Conservation (phyloP, 192 early-diverging fungal genomes). For the Coemansia sp. region DNA sequence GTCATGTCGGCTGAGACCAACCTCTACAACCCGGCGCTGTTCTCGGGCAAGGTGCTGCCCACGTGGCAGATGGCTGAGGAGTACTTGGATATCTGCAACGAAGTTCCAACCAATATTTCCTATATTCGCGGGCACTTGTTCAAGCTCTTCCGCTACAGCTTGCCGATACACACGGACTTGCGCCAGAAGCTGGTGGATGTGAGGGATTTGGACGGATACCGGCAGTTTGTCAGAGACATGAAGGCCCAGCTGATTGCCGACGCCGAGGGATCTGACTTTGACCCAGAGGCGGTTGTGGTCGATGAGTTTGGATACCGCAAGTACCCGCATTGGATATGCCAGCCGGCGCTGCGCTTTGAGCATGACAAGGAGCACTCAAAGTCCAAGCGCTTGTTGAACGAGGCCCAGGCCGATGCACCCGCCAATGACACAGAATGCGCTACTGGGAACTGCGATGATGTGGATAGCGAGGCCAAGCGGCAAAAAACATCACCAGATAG, state of each 20-base stretch:
- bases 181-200: conserved; percentile 68
- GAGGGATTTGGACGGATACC: conserved; percentile 59
- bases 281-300: conserved; percentile 19
- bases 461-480: conserved; percentile 11
- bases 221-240: conserved; percentile 49
- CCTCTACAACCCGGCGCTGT: conserved; percentile 88
- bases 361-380: conserved; percentile 46
- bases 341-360: conserved; percentile 58
- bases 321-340: conserved; percentile 63
- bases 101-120: conserved; percentile 61
- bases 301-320: conserved; percentile 54
- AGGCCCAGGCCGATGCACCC: conserved; percentile 11
- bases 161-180: conserved; percentile 77
- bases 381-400: conserved; percentile 48
- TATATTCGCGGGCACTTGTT: conserved; percentile 88
- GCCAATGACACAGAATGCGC: not conserved
- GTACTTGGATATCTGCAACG: conserved; percentile 82
- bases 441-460: not conserved
- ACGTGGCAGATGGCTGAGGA: conserved; percentile 81
- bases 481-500: conserved; percentile 8
- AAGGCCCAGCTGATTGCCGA: conserved; percentile 41
- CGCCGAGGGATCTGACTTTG: conserved; percentile 17
- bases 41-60: conserved; percentile 63
- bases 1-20: conserved; percentile 92
- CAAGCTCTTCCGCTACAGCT: conserved; percentile 79